Percentiles rank a stretch among this genome's conserved stretches.
These are phyloP conservation scores for Suillus placidus DNA, from an alignment of 768 basidiomycete genomes.

Conservation along the genomic window DNA sequence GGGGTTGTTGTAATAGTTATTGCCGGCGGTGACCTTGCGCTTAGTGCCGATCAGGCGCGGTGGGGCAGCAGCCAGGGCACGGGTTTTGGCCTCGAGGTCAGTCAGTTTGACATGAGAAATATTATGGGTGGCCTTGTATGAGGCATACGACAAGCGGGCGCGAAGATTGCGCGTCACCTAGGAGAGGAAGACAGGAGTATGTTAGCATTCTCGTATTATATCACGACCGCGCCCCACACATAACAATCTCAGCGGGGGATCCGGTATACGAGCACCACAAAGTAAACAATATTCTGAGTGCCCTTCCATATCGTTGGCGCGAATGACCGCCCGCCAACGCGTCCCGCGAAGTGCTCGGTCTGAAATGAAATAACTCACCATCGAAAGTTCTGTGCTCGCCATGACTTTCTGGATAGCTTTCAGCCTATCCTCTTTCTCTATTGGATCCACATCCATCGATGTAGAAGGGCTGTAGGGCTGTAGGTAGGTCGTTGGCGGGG, in stretches of 20 bases:
- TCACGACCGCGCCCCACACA: slow-evolving; percentile 14
- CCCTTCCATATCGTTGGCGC: slow-evolving; percentile 21
- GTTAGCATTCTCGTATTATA: slow-evolving; percentile 22
- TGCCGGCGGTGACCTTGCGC: slow-evolving; percentile 47
- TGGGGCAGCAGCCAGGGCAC: slow-evolving; percentile 45
- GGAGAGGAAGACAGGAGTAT: slow-evolving; percentile 30
- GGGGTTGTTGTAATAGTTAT: slow-evolving; percentile 55
- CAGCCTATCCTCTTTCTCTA: slow-evolving; percentile 63
- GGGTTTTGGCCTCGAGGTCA: slow-evolving; percentile 70
- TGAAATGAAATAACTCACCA: slow-evolving; percentile 56
- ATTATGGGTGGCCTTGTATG: slow-evolving; percentile 81
- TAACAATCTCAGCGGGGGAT: slow-evolving; percentile 14
- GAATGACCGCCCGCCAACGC: slow-evolving; percentile 44
- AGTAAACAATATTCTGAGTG: slow-evolving; percentile 12
- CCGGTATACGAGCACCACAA: slow-evolving; percentile 11
- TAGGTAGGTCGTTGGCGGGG: slow-evolving; percentile 70
- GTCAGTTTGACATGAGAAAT: slow-evolving; percentile 63
- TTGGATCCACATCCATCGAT: slow-evolving; percentile 42
- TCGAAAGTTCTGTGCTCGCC: slow-evolving; percentile 77
- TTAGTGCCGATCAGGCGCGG: slow-evolving; percentile 61
- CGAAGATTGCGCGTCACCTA: slow-evolving; percentile 83
- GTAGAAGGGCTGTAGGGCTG: slow-evolving; percentile 45
- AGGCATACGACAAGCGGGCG: slow-evolving; percentile 79
- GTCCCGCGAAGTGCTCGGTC: slow-evolving; percentile 38
- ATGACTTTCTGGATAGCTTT: slow-evolving; percentile 75